Evolutionary conservation across 371 early-diverging fungal genomes (phyloP).

Genomic region (Mortierella sp.): DNA sequence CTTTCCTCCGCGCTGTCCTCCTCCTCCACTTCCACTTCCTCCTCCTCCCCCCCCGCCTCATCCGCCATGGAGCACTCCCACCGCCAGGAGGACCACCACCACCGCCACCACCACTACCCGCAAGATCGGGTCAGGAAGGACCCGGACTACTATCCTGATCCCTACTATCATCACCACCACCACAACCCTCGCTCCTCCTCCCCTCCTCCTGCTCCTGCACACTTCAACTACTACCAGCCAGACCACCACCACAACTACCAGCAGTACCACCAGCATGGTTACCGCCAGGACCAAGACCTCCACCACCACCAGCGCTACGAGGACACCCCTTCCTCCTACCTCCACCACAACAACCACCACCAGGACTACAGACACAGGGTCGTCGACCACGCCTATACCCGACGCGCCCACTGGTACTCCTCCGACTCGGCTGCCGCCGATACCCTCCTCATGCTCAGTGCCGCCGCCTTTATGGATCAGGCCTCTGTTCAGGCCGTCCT

Average conservation of each 20-base stretch:
- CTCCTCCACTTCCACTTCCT: conserved; percentile 2
- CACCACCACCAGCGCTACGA: conserved; percentile 7
- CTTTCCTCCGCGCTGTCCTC: conserved; percentile 2
- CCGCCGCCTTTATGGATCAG: conserved; percentile 51
- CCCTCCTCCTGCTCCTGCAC: conserved; percentile 7
- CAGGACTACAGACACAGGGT: not conserved
- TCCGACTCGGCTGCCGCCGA: conserved; percentile 48
- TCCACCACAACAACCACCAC: conserved; percentile 1
- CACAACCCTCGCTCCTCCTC: conserved; percentile 7
- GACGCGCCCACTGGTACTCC: conserved; percentile 24
- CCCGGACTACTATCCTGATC: conserved; percentile 12
- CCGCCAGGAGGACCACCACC: conserved; percentile 4
- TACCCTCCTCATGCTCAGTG: conserved; percentile 47
- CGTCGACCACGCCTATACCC: not conserved
- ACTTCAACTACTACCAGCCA: conserved; percentile 6
- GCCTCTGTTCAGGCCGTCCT: conserved; percentile 16
- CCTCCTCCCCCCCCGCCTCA: not conserved
- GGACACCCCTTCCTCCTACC: not conserved
- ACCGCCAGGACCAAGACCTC: conserved; percentile 5
- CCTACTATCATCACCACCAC: conserved; percentile 8
- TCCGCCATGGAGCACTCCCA: conserved; percentile 5
- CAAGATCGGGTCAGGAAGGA: conserved; percentile 30
- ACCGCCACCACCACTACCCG: conserved; percentile 1
- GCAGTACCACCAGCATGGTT: conserved; percentile 2
- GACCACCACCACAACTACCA: conserved; percentile 13